A percentile compares a stretch with the other conserved stretches of the same genome.
phyloP scores from a whole-genome alignment of 495 filamentous ascomycete species.

The Penicillium psychrofluorescens region DNA sequence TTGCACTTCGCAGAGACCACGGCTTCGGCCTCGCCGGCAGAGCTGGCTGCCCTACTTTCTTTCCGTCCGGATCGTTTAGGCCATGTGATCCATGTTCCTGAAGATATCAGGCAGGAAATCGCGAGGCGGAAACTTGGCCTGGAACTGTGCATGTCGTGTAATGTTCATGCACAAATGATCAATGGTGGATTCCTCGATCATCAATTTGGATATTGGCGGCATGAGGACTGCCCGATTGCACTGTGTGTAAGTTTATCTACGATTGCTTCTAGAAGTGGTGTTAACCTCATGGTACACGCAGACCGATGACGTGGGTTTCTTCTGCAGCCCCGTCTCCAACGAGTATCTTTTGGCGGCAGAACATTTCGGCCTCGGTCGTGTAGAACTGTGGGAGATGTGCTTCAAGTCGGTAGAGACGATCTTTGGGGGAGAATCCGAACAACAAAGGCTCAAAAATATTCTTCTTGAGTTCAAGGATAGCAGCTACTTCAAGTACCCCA shows the following conservation, averaged over 20 bases:
- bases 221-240: slow-evolving; percentile 43
- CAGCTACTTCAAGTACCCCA: too few relatives aligned
- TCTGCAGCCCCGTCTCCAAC: slow-evolving; percentile 70
- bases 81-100: slow-evolving; percentile 70
- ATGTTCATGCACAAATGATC: slow-evolving; percentile 71
- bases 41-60: slow-evolving; percentile 54
- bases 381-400: slow-evolving; percentile 50
- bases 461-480: too few relatives aligned
- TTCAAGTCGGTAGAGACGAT: slow-evolving; percentile 52
- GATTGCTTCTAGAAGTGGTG: slow-evolving; percentile 1
- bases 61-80: slow-evolving; percentile 67
- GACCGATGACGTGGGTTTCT: slow-evolving; percentile 87
- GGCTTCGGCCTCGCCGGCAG: slow-evolving; percentile 41
- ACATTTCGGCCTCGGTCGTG: slow-evolving; percentile 54
- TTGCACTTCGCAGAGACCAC: slow-evolving; percentile 72
- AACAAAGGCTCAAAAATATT: too few relatives aligned
- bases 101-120: slow-evolving; percentile 49
- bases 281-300: slow-evolving; percentile 18
- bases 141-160: slow-evolving; percentile 76
- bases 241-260: slow-evolving; percentile 47
- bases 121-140: slow-evolving; percentile 47
- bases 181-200: slow-evolving; percentile 59
- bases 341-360: slow-evolving; percentile 69
- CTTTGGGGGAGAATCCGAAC: slow-evolving; percentile 46
- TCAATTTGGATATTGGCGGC: slow-evolving; percentile 66